Percentiles rank a stretch among this genome's conserved stretches.
phyloP scores from a whole-genome alignment of 2,329 filamentous ascomycete genomes.

The Penicillium occitanis region DNA sequence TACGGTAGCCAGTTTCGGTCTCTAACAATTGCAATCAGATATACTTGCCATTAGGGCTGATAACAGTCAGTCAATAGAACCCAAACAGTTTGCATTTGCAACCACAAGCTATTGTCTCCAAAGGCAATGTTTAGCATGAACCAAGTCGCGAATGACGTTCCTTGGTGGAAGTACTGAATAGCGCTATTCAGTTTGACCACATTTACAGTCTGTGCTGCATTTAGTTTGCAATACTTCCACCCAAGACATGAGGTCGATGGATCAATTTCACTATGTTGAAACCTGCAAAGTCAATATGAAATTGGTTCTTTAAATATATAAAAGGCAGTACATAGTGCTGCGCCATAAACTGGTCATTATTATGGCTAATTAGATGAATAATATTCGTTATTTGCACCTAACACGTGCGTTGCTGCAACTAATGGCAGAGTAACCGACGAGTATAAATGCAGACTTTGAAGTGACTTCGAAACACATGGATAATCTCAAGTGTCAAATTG shows the following conservation, averaged over 20 bases:
- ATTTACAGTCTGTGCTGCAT: neutral
- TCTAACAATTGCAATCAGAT: no score
- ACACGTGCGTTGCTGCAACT: neutral
- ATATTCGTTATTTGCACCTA: neutral
- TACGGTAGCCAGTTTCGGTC: no score
- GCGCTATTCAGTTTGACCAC: no score
- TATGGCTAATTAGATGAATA: neutral
- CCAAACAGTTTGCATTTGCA: no score
- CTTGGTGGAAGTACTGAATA: no score
- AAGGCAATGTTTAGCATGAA: no score
- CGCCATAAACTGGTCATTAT: neutral
- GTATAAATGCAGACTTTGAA: neutral
- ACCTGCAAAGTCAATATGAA: neutral
- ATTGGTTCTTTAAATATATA: neutral
- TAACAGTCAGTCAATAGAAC: no score
- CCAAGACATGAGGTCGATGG: neutral
- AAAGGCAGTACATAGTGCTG: neutral
- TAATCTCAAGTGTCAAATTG: constrained; percentile 8
- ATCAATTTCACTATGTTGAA: neutral
- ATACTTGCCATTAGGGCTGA: no score
- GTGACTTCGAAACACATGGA: no score
- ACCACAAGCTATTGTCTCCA: no score
- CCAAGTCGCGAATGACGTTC: no score
- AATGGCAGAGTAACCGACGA: neutral
- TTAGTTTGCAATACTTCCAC: neutral